Conservation (phyloP, 169 alveolate genomes). For the Plasmodium yoelii region DNA sequence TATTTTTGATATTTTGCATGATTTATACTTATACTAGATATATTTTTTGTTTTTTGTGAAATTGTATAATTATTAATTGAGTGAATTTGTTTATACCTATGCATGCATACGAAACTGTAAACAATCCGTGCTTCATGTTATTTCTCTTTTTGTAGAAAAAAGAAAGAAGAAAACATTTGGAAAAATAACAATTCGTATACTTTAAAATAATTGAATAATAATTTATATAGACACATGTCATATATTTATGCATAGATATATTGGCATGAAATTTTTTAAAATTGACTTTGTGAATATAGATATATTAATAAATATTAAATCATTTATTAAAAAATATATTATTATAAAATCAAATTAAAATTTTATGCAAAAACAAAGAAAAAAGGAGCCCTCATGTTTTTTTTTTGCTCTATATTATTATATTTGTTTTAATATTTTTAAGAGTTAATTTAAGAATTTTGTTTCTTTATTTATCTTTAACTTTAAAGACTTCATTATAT, state of each 20-base stretch:
- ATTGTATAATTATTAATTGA: neutral
- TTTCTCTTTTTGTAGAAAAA: conserved; percentile 27
- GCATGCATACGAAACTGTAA: conserved; percentile 3
- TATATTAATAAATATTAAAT: conserved; percentile 3
- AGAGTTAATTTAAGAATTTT: conserved; percentile 16
- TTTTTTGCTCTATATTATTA: conserved; percentile 6
- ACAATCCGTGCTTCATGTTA: neutral
- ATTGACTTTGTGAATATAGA: conserved; percentile 3
- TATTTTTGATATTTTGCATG: neutral
- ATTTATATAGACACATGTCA: conserved; percentile 1
- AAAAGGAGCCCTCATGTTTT: neutral
- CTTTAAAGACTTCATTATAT: neutral
- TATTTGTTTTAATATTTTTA: conserved; percentile 42
- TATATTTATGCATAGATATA: neutral
- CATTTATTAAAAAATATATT: neutral
- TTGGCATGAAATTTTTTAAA: neutral
- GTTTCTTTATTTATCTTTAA: conserved; percentile 20
- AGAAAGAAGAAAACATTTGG: conserved; percentile 76
- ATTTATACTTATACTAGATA: neutral
- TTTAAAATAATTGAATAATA: conserved; percentile 11
- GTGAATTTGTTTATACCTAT: neutral
- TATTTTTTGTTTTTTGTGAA: neutral
- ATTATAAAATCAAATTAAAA: conserved; percentile 4
- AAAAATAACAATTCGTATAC: conserved; percentile 35
- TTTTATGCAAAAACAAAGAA: neutral